A percentile compares a stretch with the other conserved stretches of the same genome.
Evolutionary conservation across 2,329 filamentous ascomycete genomes (phyloP).

Genomic region (Ustulina deusta): DNA sequence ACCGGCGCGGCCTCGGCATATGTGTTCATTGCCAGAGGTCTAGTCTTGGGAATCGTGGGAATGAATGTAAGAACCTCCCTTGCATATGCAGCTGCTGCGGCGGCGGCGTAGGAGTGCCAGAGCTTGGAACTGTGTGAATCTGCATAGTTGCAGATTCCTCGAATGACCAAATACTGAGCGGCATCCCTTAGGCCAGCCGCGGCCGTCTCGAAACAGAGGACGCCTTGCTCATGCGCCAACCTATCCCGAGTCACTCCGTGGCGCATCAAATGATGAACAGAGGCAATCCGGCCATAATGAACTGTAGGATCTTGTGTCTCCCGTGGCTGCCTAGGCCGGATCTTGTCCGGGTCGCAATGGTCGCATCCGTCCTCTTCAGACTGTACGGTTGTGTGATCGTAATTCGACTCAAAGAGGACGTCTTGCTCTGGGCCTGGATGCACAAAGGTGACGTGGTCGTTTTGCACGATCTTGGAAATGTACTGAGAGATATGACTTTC

Average conservation of each 20-base stretch:
- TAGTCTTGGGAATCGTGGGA: background rate
- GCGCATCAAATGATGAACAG: background rate
- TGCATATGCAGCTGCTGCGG: conserved; percentile 18
- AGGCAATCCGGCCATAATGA: conserved; percentile 17
- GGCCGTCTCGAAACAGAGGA: conserved; percentile 18
- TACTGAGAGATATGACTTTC: conserved; percentile 8
- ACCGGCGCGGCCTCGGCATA: conserved; percentile 14
- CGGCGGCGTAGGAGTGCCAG: conserved; percentile 23
- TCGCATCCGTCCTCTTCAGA: background rate
- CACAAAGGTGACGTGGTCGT: background rate
- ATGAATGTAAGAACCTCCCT: conserved; percentile 17
- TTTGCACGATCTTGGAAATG: conserved; percentile 22
- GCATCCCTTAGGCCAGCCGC: conserved; percentile 9
- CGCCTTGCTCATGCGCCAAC: conserved; percentile 1
- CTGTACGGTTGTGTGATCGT: conserved; percentile 5
- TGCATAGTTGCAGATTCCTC: conserved; percentile 26
- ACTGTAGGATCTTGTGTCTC: background rate
- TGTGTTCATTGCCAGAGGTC: background rate
- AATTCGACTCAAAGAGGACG: conserved; percentile 17
- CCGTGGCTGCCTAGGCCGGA: background rate
- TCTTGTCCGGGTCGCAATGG: conserved; percentile 3
- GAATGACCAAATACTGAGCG: conserved; percentile 13
- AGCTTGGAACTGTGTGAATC: conserved; percentile 22
- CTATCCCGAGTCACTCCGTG: background rate
- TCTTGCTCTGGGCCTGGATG: conserved; percentile 19